Conservation (phyloP, 2,329 filamentous ascomycete genomes). For the Cordyceps fumosorosea region DNA sequence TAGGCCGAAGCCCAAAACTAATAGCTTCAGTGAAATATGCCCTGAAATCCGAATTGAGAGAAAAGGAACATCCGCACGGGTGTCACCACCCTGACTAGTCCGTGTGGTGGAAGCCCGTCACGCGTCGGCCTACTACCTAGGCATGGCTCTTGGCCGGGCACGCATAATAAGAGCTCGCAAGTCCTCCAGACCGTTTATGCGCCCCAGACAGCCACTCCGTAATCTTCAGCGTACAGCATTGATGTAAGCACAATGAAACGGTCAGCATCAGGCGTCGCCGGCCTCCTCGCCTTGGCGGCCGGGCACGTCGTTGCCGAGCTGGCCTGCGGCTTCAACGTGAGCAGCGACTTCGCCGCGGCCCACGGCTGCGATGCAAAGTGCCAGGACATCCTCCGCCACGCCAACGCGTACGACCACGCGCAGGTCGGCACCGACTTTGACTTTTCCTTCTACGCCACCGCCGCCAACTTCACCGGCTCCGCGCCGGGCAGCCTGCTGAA, state of each 20-base stretch:
- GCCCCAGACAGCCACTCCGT: no score
- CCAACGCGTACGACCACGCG: background rate
- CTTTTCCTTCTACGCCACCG: background rate
- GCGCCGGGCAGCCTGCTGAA: slow-evolving; percentile 17
- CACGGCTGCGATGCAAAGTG: background rate
- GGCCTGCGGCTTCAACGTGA: slow-evolving; percentile 1
- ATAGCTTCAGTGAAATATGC: no score
- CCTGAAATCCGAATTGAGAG: no score
- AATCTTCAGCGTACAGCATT: background rate
- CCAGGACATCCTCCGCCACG: background rate
- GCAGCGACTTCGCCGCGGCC: background rate
- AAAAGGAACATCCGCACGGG: no score
- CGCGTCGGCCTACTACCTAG: background rate
- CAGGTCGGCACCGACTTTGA: slow-evolving; percentile 3
- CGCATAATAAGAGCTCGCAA: background rate
- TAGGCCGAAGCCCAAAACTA: background rate
- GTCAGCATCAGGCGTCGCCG: no score
- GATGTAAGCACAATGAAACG: background rate
- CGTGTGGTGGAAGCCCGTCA: no score
- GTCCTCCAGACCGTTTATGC: background rate
- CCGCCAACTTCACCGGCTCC: slow-evolving; percentile 14
- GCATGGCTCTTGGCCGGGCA: no score
- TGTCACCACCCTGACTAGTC: no score
- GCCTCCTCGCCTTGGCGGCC: background rate
- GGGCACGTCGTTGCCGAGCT: background rate